phyloP scores from a whole-genome alignment of 2,329 filamentous ascomycete genomes.

The Arthroderma sp. region DNA sequence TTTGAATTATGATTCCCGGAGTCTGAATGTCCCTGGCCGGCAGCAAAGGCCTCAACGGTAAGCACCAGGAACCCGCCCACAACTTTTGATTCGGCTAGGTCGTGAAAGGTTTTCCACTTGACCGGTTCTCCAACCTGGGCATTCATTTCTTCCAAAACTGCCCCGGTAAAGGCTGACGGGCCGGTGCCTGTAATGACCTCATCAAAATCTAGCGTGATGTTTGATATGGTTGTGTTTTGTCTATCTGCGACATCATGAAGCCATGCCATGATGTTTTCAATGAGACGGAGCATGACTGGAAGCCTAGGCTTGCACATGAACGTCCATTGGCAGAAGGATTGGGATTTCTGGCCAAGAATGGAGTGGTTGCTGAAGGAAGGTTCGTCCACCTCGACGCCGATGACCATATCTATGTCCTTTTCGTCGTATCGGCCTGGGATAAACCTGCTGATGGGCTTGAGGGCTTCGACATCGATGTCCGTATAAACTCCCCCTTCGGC shows the following conservation, averaged over 20 bases:
- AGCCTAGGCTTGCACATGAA: slow-evolving; percentile 56
- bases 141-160: slow-evolving; percentile 53
- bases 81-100: slow-evolving; percentile 51
- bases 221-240: slow-evolving; percentile 45
- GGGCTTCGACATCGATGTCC: slow-evolving; percentile 47
- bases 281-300: slow-evolving; percentile 54
- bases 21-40: slow-evolving; percentile 59
- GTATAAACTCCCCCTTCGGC: slow-evolving; percentile 49
- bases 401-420: slow-evolving; percentile 55
- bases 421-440: slow-evolving; percentile 52
- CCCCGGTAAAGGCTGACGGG: slow-evolving; percentile 55
- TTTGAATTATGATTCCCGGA: slow-evolving; percentile 56
- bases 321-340: slow-evolving; percentile 64
- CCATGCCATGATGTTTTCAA: slow-evolving; percentile 57
- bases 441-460: slow-evolving; percentile 42
- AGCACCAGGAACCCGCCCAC: slow-evolving; percentile 53
- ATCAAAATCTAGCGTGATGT: slow-evolving; percentile 56
- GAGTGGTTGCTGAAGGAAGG: slow-evolving; percentile 50
- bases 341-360: slow-evolving; percentile 53
- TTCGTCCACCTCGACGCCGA: slow-evolving; percentile 59
- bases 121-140: slow-evolving; percentile 33
- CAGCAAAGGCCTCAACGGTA: slow-evolving; percentile 59
- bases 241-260: slow-evolving; percentile 45
- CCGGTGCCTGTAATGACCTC: slow-evolving; percentile 62
- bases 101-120: slow-evolving; percentile 53